Percentiles rank a stretch among this genome's conserved stretches.
Conservation (phyloP, 2,329 filamentous ascomycete species). For the Gaeumannomyces tritici region DNA sequence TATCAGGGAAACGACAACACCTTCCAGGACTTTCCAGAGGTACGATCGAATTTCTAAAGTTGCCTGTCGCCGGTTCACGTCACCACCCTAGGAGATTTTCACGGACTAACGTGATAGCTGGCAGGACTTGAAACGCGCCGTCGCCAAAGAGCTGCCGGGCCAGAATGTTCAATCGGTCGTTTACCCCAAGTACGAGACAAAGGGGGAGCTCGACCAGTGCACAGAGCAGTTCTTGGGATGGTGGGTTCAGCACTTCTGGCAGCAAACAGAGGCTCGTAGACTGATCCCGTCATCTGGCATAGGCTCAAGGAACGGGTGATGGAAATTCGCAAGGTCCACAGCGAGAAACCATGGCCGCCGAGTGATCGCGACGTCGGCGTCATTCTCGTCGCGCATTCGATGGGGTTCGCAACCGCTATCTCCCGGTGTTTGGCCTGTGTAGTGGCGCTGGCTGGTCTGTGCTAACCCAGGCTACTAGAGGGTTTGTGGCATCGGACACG, state of each 20-base stretch:
- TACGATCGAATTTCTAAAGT: conserved; percentile 10
- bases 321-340: conserved; percentile 60
- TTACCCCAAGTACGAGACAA: conserved; percentile 66
- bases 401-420: conserved; percentile 41
- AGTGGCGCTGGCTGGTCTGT: background rate
- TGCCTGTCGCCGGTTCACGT: too few relatives aligned
- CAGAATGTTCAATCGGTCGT: conserved; percentile 51
- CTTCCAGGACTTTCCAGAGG: conserved; percentile 55
- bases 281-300: background rate
- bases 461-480: conserved; percentile 27
- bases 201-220: conserved; percentile 51
- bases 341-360: conserved; percentile 65
- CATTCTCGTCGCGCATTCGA: conserved; percentile 74
- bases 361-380: conserved; percentile 73
- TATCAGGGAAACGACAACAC: conserved; percentile 58
- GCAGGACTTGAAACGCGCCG: conserved; percentile 44
- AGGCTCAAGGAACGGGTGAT: conserved; percentile 77
- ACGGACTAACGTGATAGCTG: background rate
- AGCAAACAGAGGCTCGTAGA: too few relatives aligned
- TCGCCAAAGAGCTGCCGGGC: conserved; percentile 45
- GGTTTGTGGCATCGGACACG: conserved; percentile 75
- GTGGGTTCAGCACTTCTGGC: conserved; percentile 16
- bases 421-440: background rate
- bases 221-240: conserved; percentile 36
- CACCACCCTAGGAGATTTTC: too few relatives aligned